Base-by-base conservation (phyloP, 176 grass and related monocot genomes). In the Olyra latifolia region DNA sequence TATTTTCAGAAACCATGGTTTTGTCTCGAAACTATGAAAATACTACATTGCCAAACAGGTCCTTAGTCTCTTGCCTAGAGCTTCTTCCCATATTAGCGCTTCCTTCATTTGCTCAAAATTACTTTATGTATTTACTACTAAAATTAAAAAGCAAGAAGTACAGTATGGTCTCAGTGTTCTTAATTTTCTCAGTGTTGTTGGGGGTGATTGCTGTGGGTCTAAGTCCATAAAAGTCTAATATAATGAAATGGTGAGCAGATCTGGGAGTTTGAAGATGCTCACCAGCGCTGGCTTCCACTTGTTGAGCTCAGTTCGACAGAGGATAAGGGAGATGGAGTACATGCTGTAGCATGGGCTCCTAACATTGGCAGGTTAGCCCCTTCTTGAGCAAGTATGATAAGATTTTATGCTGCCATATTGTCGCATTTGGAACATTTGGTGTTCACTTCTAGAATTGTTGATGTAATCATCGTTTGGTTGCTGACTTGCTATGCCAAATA, bases 301-400 rank as follows among this genome's bases (percentile, higher is more conserved):
- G 76, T 87, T 76, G 96, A 99, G 69, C 88, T 99, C 14, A 79
- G 84, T 85, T 93, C 88, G 74, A 78, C 75, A 12, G 88, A 89
- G 46, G 88, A 93, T 59, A 85, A 89, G 76, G 88, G 88, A 23
- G 92, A 91, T 74, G 76, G 30, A 44, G 88, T 98, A 57, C 83
- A 91, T 91, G 80, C 88, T 86, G 74, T 95, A 85, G 92, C 90
- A 45, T 98, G 96, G 96, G 96, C 96, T 69, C 92, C 96, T 71
- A 98, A 93, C 57, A 95, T 93, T 70, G 92, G 92, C 86, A 95
- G 92, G 96, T 97, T 89, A 80, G 57, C 40, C 46, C 74, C 20
- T 38, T 82, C 64, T 27, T 35, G 15, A 79, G 60, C 56, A 50
- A 84, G 38, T 55, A 66, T 46, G 23, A 43, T 42, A 75, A 45